Conservation (phyloP, 331 rosid species). For the Arachis monticola region DNA sequence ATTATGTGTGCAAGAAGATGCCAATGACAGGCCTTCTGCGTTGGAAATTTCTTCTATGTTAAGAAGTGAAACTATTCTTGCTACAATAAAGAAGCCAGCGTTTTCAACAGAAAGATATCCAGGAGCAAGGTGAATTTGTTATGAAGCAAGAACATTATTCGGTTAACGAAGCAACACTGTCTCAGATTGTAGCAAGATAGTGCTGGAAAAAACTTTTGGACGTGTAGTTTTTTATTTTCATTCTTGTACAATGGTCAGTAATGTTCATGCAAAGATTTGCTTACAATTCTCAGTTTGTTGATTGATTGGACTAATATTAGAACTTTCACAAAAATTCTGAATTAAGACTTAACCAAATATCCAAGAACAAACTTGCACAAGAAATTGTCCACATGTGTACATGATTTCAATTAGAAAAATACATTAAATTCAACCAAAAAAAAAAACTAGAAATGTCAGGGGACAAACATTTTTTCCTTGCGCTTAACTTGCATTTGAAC, state of each 20-base stretch:
- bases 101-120: constrained; percentile 8
- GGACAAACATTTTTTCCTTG: too few relatives aligned
- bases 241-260: not conserved
- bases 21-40: constrained; percentile 49
- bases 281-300: too few relatives aligned
- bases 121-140: not conserved
- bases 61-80: constrained; percentile 29
- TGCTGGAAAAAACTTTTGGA: not conserved
- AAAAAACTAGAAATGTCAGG: not conserved
- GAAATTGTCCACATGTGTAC: not conserved
- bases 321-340: too few relatives aligned
- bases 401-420: not conserved
- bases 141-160: constrained; percentile 27
- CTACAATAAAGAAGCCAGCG: constrained; percentile 36
- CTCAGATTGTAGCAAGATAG: not conserved
- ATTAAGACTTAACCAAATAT: too few relatives aligned
- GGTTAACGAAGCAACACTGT: constrained; percentile 1
- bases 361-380: not conserved
- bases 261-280: not conserved
- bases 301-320: too few relatives aligned
- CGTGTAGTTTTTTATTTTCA: not conserved
- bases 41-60: constrained; percentile 50
- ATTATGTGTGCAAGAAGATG: constrained; percentile 49
- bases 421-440: not conserved
- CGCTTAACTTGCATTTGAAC: too few relatives aligned